Evolutionary conservation across 148 eudicot species (phyloP).

Genomic region (Suaeda aralocaspica): DNA sequence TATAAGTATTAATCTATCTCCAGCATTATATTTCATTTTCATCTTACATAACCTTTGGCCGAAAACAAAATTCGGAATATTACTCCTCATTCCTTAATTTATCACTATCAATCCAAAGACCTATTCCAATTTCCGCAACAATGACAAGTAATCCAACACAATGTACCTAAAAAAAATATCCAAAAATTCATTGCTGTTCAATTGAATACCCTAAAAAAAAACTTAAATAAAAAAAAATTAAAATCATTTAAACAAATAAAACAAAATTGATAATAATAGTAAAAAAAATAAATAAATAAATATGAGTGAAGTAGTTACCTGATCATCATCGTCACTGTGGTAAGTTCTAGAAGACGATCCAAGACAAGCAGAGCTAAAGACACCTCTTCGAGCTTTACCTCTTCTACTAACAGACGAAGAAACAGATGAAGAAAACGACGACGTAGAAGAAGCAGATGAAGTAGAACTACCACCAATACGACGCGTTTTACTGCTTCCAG

Average conservation of each 20-base stretch:
- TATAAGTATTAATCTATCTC: no score
- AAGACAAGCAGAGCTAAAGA: conserved; percentile 54
- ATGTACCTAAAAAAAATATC: no score
- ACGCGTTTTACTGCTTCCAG: conserved; percentile 56
- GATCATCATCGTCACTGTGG: conserved; percentile 38
- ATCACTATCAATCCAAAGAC: no score
- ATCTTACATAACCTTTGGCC: no score
- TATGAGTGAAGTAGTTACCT: conserved; percentile 1
- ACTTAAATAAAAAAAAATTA: no score
- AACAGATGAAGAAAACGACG: conserved; percentile 33
- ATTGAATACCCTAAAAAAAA: no score
- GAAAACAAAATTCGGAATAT: no score
- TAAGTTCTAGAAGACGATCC: conserved; percentile 41
- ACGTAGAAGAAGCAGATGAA: conserved; percentile 30
- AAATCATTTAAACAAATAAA: background rate
- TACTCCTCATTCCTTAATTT: no score
- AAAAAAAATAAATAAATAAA: background rate
- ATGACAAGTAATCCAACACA: no score
- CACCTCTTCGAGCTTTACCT: conserved; percentile 30
- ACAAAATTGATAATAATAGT: background rate
- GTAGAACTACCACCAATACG: conserved; percentile 23
- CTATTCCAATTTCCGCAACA: no score
- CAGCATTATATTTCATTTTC: no score
- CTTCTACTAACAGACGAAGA: conserved; percentile 24
- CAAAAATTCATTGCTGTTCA: no score